phyloP scores from a whole-genome alignment of 257 asterid species.

The Nicotiana tomentosiformis region DNA sequence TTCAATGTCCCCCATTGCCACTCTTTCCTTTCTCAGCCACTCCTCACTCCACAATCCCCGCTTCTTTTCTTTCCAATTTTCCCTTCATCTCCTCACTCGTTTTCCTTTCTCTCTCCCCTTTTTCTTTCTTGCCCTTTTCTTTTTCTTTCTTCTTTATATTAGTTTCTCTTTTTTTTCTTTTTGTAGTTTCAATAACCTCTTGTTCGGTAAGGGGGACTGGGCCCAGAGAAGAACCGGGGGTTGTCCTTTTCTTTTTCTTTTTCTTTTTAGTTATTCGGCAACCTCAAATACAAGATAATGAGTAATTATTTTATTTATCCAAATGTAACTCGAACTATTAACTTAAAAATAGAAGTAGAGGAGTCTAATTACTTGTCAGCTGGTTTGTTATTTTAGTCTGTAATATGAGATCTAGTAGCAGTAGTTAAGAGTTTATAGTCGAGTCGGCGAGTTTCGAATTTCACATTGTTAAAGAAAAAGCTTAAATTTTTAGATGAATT shows the following conservation, averaged over 20 bases:
- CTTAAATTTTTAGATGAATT: background rate
- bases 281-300: no score
- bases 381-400: no score
- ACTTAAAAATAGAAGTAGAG: background rate
- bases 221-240: no score
- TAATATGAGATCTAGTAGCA: background rate
- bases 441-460: background rate
- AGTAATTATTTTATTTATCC: background rate
- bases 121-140: background rate
- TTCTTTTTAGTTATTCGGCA: no score
- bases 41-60: conserved; percentile 48
- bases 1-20: conserved; percentile 25
- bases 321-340: background rate
- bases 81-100: background rate
- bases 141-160: background rate
- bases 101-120: background rate
- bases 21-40: background rate
- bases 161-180: background rate
- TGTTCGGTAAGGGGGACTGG: no score
- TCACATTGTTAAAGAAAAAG: no score
- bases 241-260: no score
- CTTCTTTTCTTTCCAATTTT: conserved; percentile 6
- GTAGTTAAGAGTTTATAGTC: background rate
- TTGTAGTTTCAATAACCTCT: no score
- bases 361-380: background rate